These are phyloP conservation scores for Rhododendron vialii DNA, from an alignment of 148 eudicot species.

Conservation along the genomic window DNA sequence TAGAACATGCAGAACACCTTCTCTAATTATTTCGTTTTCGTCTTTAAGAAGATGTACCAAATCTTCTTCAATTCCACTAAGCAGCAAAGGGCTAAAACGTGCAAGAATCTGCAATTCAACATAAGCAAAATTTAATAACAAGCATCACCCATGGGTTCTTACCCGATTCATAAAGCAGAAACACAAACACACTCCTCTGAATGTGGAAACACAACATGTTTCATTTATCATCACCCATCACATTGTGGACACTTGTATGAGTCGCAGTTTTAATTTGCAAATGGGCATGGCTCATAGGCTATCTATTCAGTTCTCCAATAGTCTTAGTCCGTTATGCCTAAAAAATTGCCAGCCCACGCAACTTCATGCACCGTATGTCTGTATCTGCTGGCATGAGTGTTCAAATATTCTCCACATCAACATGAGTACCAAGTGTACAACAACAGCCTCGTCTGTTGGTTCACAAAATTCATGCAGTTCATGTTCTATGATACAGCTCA, in stretches of 20 bases:
- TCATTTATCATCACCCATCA: background rate
- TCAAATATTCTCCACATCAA: background rate
- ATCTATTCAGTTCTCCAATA: background rate
- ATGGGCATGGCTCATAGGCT: slow-evolving; percentile 3
- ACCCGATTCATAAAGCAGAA: background rate
- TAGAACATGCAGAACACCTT: slow-evolving; percentile 89
- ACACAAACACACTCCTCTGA: background rate
- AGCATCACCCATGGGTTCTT: background rate
- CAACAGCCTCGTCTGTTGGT: background rate
- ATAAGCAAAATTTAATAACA: background rate
- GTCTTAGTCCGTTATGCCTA: background rate
- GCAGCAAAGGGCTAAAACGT: slow-evolving; percentile 68
- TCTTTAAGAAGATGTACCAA: slow-evolving; percentile 77
- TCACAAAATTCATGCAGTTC: background rate
- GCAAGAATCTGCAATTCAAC: slow-evolving; percentile 70
- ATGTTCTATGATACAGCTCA: background rate
- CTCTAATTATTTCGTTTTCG: slow-evolving; percentile 80
- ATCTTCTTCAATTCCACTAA: slow-evolving; percentile 82
- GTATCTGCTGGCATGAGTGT: background rate
- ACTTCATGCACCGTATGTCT: background rate
- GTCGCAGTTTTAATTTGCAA: background rate
- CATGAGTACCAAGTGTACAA: background rate
- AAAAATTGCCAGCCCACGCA: background rate
- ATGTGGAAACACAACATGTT: background rate
- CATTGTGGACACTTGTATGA: background rate